Evolutionary conservation across 2,329 filamentous ascomycete species (phyloP), one percentile per base, ranked within the genome.

Genomic region (Cryoendolithus antarcticus): DNA sequence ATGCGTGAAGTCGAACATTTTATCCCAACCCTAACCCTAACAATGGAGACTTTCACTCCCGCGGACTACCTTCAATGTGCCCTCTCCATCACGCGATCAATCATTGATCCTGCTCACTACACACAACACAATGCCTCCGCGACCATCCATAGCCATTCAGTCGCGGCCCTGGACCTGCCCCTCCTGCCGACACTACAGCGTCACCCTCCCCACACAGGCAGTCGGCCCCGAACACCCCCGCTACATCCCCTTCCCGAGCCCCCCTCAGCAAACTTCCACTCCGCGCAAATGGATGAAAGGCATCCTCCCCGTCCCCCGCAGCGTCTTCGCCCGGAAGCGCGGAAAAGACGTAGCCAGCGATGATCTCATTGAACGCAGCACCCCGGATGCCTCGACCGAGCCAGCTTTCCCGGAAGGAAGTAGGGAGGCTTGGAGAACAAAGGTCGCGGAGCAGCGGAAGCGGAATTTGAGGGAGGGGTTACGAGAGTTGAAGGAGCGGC

Each of bases 191-290:
- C 38, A 63, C 40, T 73, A 72, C 54, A 63, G 65, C 46, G 66
- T 67, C 15, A 64, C 70, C 10, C 35, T 64, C 11, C 33, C 58
- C n/a, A 50, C 53, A 41, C 57, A 55, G 35, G 63, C 63, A 36
- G 68, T 88, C 47, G 80, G 81, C 11, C 89, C 91, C 35, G 84
- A 95, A 59, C 93, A 86, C 29, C 89, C 91, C 34, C 74, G 75
- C 48, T 96, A 82, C 67, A 82, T 96, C 63, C 77, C 85, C 48
- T 69, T 95, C 40, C 89, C 88, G 35, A 70, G 71, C 49, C 74
- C 82, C 35, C 72, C 77, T n/a, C 86, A 94, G 59, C 76, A 80
- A 37, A 70, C 74, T n/a, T 61, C 65, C 32, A 62, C 65, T 3
- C 54, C 59, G 37, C 66, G 66, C 43, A 65, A 62, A 10, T 48